These are phyloP conservation scores for Heracleum sosnowskyi DNA, from an alignment of 129 eudicot species.

Conservation along the genomic window DNA sequence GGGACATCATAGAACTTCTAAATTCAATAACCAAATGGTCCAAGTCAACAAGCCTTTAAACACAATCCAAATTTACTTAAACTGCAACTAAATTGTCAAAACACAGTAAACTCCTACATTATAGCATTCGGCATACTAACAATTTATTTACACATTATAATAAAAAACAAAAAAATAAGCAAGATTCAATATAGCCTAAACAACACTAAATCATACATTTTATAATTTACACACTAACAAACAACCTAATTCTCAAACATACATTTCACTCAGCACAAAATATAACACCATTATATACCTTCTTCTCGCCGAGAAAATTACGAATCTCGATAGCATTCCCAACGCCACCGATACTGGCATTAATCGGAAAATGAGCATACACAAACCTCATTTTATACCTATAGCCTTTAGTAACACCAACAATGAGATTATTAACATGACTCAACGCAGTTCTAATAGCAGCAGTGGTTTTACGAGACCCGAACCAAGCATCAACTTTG, in stretches of 20 bases:
- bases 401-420: conserved; percentile 55
- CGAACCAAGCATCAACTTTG: conserved; percentile 64
- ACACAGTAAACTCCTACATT: background rate
- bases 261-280: no score
- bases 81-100: background rate
- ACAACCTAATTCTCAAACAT: background rate
- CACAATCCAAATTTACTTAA: background rate
- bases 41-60: background rate
- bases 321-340: conserved; percentile 45
- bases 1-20: background rate
- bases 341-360: no score
- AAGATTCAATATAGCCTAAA: no score
- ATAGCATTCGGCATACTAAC: background rate
- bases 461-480: conserved; percentile 50
- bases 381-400: no score
- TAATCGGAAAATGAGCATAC: no score
- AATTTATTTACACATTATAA: no score
- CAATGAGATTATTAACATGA: conserved; percentile 42
- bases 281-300: conserved; percentile 23
- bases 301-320: conserved; percentile 67
- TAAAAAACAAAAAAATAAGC: no score
- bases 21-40: background rate
- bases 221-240: no score
- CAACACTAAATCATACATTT: background rate
- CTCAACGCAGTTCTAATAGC: conserved; percentile 52